Percentiles rank a stretch among this genome's conserved stretches.
These are phyloP conservation scores for Daldinia loculata DNA, from an alignment of 495 filamentous ascomycete genomes.

Conservation along the genomic window DNA sequence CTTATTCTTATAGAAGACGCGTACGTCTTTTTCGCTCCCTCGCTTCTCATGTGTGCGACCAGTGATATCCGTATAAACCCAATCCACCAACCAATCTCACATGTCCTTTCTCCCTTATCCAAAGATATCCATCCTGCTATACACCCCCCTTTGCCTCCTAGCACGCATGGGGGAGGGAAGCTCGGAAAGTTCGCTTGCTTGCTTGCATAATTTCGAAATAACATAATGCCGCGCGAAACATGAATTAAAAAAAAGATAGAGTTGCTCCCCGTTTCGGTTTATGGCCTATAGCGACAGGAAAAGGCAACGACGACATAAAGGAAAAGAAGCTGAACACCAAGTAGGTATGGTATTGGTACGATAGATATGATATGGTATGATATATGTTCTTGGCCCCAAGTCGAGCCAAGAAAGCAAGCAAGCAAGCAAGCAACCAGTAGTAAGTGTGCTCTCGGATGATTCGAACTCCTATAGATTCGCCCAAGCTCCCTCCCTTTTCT, in stretches of 20 bases:
- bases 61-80: constrained; percentile 1
- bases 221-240: constrained; percentile 15
- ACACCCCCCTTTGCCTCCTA: background rate
- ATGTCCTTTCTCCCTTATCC: background rate
- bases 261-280: constrained; percentile 19
- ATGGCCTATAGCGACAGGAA: constrained; percentile 18
- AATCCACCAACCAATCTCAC: constrained; percentile 4
- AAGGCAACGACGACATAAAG: constrained; percentile 15
- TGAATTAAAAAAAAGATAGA: constrained; percentile 1
- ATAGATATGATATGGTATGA: constrained; percentile 4
- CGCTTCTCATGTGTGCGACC: background rate
- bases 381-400: constrained; percentile 1
- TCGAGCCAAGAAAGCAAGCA: background rate
- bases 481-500: constrained; percentile 17
- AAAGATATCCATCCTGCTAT: constrained; percentile 13
- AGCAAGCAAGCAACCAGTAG: constrained; percentile 4
- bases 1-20: constrained; percentile 1
- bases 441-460: constrained; percentile 6
- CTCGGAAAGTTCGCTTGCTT: background rate
- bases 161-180: background rate
- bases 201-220: constrained; percentile 4
- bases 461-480: constrained; percentile 31
- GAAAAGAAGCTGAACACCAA: constrained; percentile 2
- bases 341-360: constrained; percentile 12
- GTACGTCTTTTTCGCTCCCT: background rate